Evolutionary conservation across 176 grass and related monocot species (phyloP), one percentile per base, ranked within the genome.

Genomic region (Ananas comosus): DNA sequence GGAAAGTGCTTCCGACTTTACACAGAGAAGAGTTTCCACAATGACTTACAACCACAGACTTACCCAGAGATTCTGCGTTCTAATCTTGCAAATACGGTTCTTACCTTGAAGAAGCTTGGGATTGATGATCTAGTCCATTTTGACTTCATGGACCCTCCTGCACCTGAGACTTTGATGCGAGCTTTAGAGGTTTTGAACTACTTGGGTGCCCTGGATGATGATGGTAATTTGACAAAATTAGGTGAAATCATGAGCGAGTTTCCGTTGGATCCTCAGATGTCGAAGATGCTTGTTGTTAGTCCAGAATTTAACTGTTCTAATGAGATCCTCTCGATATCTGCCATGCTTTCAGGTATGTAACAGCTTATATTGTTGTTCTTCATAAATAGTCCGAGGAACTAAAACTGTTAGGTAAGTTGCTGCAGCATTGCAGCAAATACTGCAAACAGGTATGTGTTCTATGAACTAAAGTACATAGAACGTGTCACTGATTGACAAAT

Each of bases 221-320:
- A 99, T 68, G 94, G 94, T 27, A 99, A 99, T 66, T 74, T 93
- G 51, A 93, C 85, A 33, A 50, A 81, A 49, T 81, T 93, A 81
- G 94, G 94, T 58, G 87, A 93, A 82, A 80, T 78, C 54, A 99
- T 93, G 94, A 99, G 94, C 13, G 94, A 99, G 75, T 93, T 99
- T 66, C 94, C 89, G 11, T 78, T 99, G 51, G 94, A 99, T 76
- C 94, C 94, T 49, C 94, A 99, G 69, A 99, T 99, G 90, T 81
- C 89, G 4, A 93, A 99, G 84, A 99, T 99, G 94, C 87, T 99
- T 72, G 87, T 88, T 64, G 88, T 93, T 66, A 91, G 95, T 79
- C 87, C 95, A 2, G 88, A 78, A 65, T 94, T 88, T 70, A 99
- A 99, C 78, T 99, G 95, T 82, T 99, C 87, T 21, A 99, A 99